Conservation (phyloP, 768 basidiomycete species). For the Suillus americanus region DNA sequence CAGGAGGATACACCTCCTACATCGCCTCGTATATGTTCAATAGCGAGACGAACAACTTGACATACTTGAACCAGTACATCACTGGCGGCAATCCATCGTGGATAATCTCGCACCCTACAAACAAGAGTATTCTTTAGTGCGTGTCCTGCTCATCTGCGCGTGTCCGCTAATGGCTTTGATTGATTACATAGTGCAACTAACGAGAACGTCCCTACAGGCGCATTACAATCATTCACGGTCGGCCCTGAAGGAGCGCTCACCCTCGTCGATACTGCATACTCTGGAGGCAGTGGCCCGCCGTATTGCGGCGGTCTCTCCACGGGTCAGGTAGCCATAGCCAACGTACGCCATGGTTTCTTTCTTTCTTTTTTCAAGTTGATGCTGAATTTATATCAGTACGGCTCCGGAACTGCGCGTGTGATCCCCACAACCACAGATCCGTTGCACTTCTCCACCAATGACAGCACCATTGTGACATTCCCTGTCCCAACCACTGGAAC, state of each 20-base stretch:
- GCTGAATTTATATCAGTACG: conserved; percentile 39
- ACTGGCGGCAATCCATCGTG: conserved; percentile 54
- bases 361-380: too few species aligned
- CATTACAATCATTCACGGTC: conserved; percentile 59
- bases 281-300: conserved; percentile 53
- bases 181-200: conserved; percentile 51
- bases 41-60: conserved; percentile 45
- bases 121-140: conserved; percentile 62
- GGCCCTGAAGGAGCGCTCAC: conserved; percentile 45
- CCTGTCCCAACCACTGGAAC: conserved; percentile 37
- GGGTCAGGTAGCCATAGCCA: conserved; percentile 59
- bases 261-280: conserved; percentile 42
- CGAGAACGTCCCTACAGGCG: conserved; percentile 39
- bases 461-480: conserved; percentile 51
- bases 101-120: conserved; percentile 57
- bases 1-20: conserved; percentile 62
- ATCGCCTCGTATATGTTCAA: conserved; percentile 66
- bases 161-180: not conserved
- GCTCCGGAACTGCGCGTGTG: conserved; percentile 52
- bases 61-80: conserved; percentile 43
- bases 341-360: conserved; percentile 36
- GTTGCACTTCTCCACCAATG: conserved; percentile 29
- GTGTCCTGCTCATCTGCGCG: conserved; percentile 19
- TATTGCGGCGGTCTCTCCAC: conserved; percentile 51
- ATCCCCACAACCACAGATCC: conserved; percentile 44